Evolutionary conservation across 305 asterid genomes (phyloP), one percentile per base, ranked within the genome.

Genomic region (Rubia tinctorum): DNA sequence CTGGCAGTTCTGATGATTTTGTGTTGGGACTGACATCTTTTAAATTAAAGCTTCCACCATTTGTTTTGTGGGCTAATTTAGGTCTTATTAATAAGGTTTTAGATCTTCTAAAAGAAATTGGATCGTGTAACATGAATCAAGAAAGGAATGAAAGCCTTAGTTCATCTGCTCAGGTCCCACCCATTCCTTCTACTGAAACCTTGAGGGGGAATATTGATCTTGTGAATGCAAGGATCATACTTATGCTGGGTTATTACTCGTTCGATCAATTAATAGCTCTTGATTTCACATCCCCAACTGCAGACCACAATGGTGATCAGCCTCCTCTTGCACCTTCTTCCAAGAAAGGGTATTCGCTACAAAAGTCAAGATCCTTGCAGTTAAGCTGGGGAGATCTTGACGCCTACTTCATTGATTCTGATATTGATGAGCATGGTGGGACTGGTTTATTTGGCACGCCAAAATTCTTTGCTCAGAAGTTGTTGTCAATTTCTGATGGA

Each of bases 61-160:
- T 86, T 77, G 82, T 91, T 82, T 87, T 86, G 78, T 93, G 97
- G 97, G 85, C 87, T 73, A 82, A 91, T 84, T 79, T 90, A 78
- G 88, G 83, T 81, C 84, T 89, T 76, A 20, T 91, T 61, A 74
- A 72, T 69, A 66, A 47, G 84, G 60, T 83, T 49, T 63, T 78
- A 51, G 86, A 85, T 40, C 84, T 91, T 84, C 64, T 91, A 80
- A 82, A 84, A 72, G 86, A 85, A 78, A 78, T 88, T 79, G 82
- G 78, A 68, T 82, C 82, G 73, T 68, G 79, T 71, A 84, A 84
- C 69, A 78, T 71, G 71, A 73, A 83, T 82, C 75, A 68, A 68
- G 49, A 68, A 40, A 83, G 77, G 79, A 86, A 68, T 79, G 83
- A 75, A 73, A 81, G 81, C 75, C 85, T 81, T 56, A 51, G 51